A percentile compares a stretch with the other conserved stretches of the same genome.
phyloP scores from a whole-genome alignment of 345 rosid species.

The Sisymbrium irio region DNA sequence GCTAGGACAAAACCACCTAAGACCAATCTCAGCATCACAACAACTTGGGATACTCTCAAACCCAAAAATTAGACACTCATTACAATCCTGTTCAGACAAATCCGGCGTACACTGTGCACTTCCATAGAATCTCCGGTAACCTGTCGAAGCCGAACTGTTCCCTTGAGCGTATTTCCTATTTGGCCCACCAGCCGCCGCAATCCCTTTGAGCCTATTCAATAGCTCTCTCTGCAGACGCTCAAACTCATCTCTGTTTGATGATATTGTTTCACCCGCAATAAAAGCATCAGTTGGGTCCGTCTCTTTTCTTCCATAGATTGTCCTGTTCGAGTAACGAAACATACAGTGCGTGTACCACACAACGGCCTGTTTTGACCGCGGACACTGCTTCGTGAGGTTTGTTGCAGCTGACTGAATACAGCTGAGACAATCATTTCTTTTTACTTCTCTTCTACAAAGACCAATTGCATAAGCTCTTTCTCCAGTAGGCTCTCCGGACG shows the following conservation, averaged over 20 bases:
- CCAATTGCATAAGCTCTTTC: conserved; percentile 35
- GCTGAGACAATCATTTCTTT: conserved; percentile 28
- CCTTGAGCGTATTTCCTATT: conserved; percentile 46
- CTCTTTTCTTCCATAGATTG: conserved; percentile 31
- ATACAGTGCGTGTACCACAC: conserved; percentile 42
- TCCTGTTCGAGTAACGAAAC: conserved; percentile 43
- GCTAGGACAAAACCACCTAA: conserved; percentile 38
- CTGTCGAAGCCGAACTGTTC: background rate
- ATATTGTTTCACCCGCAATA: background rate
- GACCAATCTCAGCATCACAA: conserved; percentile 33
- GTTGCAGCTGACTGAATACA: conserved; percentile 36
- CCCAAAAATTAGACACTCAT: conserved; percentile 26
- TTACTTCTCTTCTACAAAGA: conserved; percentile 49
- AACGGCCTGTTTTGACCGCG: conserved; percentile 35
- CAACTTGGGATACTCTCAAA: conserved; percentile 17
- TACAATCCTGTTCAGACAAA: conserved; percentile 37
- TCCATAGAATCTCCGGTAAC: conserved; percentile 30
- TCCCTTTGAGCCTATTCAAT: conserved; percentile 23
- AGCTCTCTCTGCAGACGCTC: conserved; percentile 25
- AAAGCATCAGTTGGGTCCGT: background rate
- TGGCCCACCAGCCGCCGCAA: conserved; percentile 33
- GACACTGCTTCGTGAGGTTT: conserved; percentile 27
- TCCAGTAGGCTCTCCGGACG: conserved; percentile 22
- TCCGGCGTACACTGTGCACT: conserved; percentile 51
- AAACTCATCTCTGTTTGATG: conserved; percentile 18